Conservation (phyloP, 1,139 yeast species). For the Geotrichum macrosporum region DNA sequence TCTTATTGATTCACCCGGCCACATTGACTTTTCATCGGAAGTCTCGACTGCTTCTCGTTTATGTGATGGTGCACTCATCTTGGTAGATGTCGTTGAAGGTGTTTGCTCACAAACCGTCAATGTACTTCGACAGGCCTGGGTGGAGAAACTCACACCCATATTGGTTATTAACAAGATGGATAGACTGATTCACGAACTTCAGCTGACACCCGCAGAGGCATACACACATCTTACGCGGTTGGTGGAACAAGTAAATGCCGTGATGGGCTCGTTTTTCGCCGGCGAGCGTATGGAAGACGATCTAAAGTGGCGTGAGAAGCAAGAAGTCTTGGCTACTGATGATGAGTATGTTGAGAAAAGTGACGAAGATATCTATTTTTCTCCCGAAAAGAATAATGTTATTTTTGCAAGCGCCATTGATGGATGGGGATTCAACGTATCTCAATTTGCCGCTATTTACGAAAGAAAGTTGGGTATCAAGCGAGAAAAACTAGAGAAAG, state of each 20-base stretch:
- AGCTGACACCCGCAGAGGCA: conserved; percentile 80
- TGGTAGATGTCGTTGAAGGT: conserved; percentile 89
- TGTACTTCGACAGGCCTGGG: conserved; percentile 93
- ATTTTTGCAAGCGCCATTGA: conserved; percentile 92
- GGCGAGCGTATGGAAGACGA: conserved; percentile 95
- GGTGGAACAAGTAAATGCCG: conserved; percentile 92
- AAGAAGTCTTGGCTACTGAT: conserved; percentile 36
- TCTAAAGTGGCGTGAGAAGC: conserved; percentile 68
- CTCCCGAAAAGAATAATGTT: conserved; percentile 87
- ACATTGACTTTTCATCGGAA: conserved; percentile 93
- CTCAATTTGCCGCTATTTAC: conserved; percentile 83
- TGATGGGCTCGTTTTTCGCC: conserved; percentile 86
- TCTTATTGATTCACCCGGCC: conserved; percentile 97
- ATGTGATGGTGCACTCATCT: conserved; percentile 93
- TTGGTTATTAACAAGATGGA: conserved; percentile 93
- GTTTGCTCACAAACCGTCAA: conserved; percentile 96
- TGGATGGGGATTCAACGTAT: conserved; percentile 95
- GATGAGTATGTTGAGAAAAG: conserved; percentile 62
- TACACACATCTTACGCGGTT: conserved; percentile 71
- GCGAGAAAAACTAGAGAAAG: conserved; percentile 69
- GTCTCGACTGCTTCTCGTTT: conserved; percentile 92
- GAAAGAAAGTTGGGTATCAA: conserved; percentile 83
- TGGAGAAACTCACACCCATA: conserved; percentile 81
- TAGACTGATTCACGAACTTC: conserved; percentile 75
- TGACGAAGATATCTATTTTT: conserved; percentile 81